phyloP scores from a whole-genome alignment of 1,284 basidiomycete genomes.

The Cutaneotrichosporon sp. region DNA sequence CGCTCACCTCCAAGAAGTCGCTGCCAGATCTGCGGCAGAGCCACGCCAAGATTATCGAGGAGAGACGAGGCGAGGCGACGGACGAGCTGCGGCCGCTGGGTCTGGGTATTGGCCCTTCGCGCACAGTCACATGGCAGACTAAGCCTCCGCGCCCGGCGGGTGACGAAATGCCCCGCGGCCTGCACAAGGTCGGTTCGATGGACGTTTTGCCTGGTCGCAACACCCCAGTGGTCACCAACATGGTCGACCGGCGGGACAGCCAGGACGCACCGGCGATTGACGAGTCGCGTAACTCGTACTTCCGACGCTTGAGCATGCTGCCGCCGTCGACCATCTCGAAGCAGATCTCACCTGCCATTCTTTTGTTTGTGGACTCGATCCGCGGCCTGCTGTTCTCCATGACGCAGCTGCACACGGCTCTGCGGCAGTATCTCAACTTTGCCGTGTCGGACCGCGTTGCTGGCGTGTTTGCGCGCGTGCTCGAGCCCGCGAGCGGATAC shows the following conservation, averaged over 20 bases:
- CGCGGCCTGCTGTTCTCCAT: conserved; percentile 89
- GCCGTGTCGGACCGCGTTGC: conserved; percentile 81
- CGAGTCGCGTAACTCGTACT: conserved; percentile 85
- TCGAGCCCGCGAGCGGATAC: conserved; percentile 76
- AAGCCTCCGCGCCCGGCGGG: conserved; percentile 3
- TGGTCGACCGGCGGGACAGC: conserved; percentile 8
- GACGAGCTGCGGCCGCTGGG: conserved; percentile 29
- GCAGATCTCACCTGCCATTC: conserved; percentile 66
- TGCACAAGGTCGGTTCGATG: conserved; percentile 26
- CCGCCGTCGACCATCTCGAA: conserved; percentile 63
- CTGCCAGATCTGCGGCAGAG: conserved; percentile 73
- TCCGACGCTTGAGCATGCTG: conserved; percentile 72
- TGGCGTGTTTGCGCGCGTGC: conserved; percentile 70
- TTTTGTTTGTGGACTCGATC: conserved; percentile 75
- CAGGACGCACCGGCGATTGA: conserved; percentile 51
- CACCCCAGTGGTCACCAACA: background rate
- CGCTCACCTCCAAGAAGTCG: conserved; percentile 68
- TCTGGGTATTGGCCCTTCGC: conserved; percentile 22
- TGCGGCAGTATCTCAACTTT: conserved; percentile 83
- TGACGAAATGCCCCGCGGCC: conserved; percentile 11
- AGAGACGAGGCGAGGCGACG: conserved; percentile 29
- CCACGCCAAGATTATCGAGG: conserved; percentile 51
- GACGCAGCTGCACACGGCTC: conserved; percentile 82
- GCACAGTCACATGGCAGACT: conserved; percentile 1
- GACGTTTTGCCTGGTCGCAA: conserved; percentile 9